Evolutionary conservation across 352 stramenopile species (phyloP).

Genomic region (Phytopythium delawarense): DNA sequence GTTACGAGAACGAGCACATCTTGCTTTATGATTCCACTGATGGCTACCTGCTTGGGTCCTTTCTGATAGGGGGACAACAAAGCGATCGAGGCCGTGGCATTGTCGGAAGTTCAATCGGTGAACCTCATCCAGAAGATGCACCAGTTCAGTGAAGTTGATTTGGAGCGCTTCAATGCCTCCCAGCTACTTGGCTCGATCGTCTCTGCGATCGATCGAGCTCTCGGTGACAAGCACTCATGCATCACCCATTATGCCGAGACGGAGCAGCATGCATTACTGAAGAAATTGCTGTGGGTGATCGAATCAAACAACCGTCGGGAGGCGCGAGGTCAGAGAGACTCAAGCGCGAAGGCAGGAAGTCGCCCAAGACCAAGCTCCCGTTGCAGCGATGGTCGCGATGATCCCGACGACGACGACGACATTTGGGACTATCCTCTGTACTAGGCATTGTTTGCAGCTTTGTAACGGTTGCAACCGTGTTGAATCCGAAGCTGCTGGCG

Average conservation of each 20-base stretch:
- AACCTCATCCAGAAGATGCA: conserved; percentile 71
- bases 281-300: conserved; percentile 58
- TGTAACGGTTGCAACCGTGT: background rate
- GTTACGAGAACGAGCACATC: background rate
- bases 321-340: conserved; percentile 15
- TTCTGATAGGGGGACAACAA: background rate
- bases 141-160: conserved; percentile 49
- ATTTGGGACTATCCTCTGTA: conserved; percentile 61
- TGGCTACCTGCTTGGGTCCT: background rate
- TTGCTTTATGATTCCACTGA: background rate
- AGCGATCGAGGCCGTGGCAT: conserved; percentile 24
- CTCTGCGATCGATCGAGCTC: background rate
- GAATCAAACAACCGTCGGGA: conserved; percentile 32
- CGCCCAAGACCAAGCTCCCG: background rate
- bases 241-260: conserved; percentile 50
- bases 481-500: background rate
- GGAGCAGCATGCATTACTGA: conserved; percentile 48
- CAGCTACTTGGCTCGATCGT: background rate
- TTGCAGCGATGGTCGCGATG: background rate
- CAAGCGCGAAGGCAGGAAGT: conserved; percentile 7
- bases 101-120: conserved; percentile 42
- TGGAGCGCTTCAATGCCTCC: conserved; percentile 31
- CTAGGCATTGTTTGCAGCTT: conserved; percentile 8
- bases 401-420: conserved; percentile 38
- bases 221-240: conserved; percentile 19